Evolutionary conservation across 208 protist genomes (phyloP).

Genomic region (Porcisia hertigi): DNA sequence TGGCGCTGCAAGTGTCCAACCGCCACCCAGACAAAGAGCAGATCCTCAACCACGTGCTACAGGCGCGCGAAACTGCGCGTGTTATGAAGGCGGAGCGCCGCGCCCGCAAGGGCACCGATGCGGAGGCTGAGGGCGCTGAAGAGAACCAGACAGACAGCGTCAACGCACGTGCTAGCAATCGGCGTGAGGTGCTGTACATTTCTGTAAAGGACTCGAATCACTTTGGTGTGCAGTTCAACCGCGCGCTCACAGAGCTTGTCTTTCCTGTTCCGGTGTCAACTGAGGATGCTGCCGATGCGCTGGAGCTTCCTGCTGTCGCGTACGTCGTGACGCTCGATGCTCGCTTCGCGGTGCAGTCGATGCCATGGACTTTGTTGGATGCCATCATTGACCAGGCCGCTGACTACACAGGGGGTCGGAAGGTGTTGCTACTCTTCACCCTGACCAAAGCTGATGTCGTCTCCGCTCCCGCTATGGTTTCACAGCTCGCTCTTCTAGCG

Average conservation of each 20-base stretch:
- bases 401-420: conserved; percentile 55
- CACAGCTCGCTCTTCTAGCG: conserved; percentile 73
- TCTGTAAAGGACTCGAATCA: conserved; percentile 59
- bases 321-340: conserved; percentile 85
- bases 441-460: conserved; percentile 84
- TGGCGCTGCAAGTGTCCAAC: conserved; percentile 86
- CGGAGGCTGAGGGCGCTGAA: conserved; percentile 11
- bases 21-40: conserved; percentile 85
- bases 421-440: conserved; percentile 76
- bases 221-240: conserved; percentile 78
- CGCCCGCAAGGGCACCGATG: conserved; percentile 22
- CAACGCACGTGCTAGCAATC: conserved; percentile 36
- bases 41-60: conserved; percentile 74
- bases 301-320: conserved; percentile 71
- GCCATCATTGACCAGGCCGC: conserved; percentile 66
- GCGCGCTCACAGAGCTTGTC: conserved; percentile 65
- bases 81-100: conserved; percentile 47
- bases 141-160: conserved; percentile 6
- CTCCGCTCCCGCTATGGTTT: conserved; percentile 70
- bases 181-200: conserved; percentile 67
- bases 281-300: conserved; percentile 1
- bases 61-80: conserved; percentile 67
- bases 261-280: conserved; percentile 37
- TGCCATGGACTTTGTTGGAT: conserved; percentile 84
- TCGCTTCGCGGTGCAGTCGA: conserved; percentile 78